phyloP scores from a whole-genome alignment of 179 eudicot genomes.

The Heliamphora pulchella region DNA sequence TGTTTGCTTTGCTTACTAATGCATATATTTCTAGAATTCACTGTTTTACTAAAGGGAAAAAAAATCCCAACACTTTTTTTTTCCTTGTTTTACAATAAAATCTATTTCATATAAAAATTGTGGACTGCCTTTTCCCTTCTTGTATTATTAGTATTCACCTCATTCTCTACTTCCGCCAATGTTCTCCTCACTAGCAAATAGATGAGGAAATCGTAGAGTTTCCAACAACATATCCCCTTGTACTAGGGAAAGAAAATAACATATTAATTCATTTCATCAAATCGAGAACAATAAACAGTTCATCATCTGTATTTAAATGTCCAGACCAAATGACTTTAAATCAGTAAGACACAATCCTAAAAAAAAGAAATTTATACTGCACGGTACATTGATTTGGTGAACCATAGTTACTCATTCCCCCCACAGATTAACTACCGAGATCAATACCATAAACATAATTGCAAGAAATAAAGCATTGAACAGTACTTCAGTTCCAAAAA shows the following conservation, averaged over 20 bases:
- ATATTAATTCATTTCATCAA: neutral
- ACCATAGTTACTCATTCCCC: neutral
- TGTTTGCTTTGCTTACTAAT: constrained; percentile 9
- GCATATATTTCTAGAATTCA: neutral
- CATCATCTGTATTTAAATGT: neutral
- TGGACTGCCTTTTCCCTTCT: neutral
- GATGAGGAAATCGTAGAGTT: neutral
- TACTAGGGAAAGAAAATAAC: neutral
- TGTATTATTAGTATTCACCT: neutral
- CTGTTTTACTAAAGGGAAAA: neutral
- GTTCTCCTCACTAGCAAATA: neutral
- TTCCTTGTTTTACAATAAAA: neutral
- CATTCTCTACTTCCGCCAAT: neutral
- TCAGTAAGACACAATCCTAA: neutral
- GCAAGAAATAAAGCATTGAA: neutral
- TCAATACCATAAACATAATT: neutral
- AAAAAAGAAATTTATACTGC: neutral
- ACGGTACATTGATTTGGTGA: neutral
- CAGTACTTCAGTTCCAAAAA: too few relatives aligned
- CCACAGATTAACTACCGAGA: neutral
- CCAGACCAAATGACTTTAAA: neutral
- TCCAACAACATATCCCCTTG: neutral
- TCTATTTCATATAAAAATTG: neutral
- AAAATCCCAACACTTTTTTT: neutral
- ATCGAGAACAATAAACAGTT: neutral